Evolutionary conservation across 345 rosid species (phyloP).

Genomic region (Eutrema yunnanense): DNA sequence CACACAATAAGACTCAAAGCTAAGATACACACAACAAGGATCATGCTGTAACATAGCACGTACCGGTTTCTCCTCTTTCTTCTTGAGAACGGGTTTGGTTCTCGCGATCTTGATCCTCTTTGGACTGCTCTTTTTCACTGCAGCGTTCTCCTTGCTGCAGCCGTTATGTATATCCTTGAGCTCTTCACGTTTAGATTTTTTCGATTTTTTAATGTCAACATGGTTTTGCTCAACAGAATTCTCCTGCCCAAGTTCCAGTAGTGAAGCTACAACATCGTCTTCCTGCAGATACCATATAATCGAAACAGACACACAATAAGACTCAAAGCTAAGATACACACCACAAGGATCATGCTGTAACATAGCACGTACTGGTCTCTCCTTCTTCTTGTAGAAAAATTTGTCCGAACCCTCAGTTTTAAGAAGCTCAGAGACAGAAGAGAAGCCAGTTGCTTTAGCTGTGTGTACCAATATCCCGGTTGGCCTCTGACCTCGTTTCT

Average conservation of each 20-base stretch:
- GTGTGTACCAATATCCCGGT: neutral
- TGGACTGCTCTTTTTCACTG: neutral
- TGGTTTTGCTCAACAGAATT: neutral
- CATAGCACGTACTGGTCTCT: neutral
- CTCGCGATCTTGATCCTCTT: neutral
- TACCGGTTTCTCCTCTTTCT: conserved; percentile 16
- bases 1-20: too few relatives aligned
- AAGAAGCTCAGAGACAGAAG: neutral
- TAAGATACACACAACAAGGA: too few relatives aligned
- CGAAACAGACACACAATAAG: too few relatives aligned
- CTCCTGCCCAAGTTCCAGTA: neutral
- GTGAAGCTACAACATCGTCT: too few relatives aligned
- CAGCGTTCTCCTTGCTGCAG: neutral
- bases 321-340: too few relatives aligned
- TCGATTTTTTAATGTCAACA: too few relatives aligned
- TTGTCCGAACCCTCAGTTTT: neutral
- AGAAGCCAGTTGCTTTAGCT: neutral
- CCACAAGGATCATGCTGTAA: too few relatives aligned
- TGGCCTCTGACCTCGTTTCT: neutral
- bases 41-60: neutral
- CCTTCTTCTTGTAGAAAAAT: neutral
- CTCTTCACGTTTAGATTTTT: too few relatives aligned
- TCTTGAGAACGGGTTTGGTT: neutral
- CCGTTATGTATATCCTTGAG: neutral
- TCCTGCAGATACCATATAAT: too few relatives aligned